phyloP scores from a whole-genome alignment of 257 asterid genomes.

The Ophiorrhiza pumila region DNA sequence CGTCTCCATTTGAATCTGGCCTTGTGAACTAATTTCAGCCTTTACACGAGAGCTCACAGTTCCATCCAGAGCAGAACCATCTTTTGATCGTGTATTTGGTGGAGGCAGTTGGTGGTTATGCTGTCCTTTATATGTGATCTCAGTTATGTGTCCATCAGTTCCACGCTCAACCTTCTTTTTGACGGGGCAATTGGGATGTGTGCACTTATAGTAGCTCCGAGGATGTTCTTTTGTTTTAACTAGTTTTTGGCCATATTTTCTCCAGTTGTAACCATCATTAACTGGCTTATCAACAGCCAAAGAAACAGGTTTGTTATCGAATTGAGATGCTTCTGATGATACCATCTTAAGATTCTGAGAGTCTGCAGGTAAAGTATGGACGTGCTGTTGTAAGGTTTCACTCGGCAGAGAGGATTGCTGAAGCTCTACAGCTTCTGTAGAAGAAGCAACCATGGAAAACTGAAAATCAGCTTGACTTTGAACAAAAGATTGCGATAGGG shows the following conservation, averaged over 20 bases:
- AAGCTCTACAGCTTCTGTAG: conserved; percentile 30
- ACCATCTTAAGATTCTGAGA: conserved; percentile 35
- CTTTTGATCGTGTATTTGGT: conserved; percentile 47
- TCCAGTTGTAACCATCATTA: conserved; percentile 95
- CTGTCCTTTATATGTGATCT: conserved; percentile 80
- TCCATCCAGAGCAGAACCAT: conserved; percentile 30
- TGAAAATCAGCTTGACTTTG: conserved; percentile 57
- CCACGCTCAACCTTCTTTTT: conserved; percentile 89
- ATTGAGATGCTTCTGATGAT: conserved; percentile 44
- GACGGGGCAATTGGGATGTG: conserved; percentile 60
- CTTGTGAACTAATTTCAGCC: conserved; percentile 21
- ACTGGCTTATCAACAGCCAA: conserved; percentile 51
- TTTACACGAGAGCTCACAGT: conserved; percentile 19
- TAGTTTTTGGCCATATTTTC: conserved; percentile 91
- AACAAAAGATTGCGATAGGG: conserved; percentile 52
- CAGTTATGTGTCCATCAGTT: conserved; percentile 62
- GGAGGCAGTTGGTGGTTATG: conserved; percentile 77
- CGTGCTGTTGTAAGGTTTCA: conserved; percentile 29
- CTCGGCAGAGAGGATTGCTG: conserved; percentile 32
- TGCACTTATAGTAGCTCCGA: conserved; percentile 86
- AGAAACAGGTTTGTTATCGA: conserved; percentile 40
- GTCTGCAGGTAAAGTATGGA: conserved; percentile 22
- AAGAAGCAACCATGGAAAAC: conserved; percentile 28
- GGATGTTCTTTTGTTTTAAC: conserved; percentile 91
- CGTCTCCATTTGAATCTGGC: conserved; percentile 29